A percentile compares a stretch with the other conserved stretches of the same genome.
These are phyloP conservation scores for Delitschia confertaspora DNA, from an alignment of 495 filamentous ascomycete genomes.

Conservation along the genomic window DNA sequence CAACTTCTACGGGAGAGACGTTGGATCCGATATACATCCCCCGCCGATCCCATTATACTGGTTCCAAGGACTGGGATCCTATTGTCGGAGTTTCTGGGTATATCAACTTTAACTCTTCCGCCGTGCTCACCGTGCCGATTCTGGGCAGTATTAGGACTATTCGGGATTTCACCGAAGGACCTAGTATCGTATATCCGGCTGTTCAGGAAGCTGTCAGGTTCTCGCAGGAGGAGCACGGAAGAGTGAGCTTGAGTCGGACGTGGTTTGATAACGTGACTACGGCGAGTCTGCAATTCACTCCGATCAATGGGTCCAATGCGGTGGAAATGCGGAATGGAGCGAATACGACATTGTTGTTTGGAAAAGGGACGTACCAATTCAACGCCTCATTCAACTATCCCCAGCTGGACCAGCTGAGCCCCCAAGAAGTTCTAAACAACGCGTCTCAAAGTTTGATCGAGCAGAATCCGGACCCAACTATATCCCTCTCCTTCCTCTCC, in stretches of 20 bases:
- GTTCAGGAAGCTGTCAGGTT: constrained; percentile 49
- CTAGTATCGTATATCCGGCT: constrained; percentile 41
- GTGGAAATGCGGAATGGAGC: constrained; percentile 29
- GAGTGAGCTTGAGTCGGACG: constrained; percentile 40
- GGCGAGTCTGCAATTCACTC: constrained; percentile 41
- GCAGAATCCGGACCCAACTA: constrained; percentile 39
- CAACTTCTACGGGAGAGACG: constrained; percentile 30
- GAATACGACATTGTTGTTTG: constrained; percentile 41
- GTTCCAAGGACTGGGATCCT: constrained; percentile 34
- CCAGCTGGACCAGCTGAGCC: constrained; percentile 46
- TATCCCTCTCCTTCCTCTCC: constrained; percentile 53
- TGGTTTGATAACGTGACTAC: constrained; percentile 58
- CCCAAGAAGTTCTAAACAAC: constrained; percentile 43
- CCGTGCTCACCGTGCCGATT: constrained; percentile 45
- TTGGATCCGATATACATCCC: constrained; percentile 36
- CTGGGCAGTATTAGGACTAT: constrained; percentile 54
- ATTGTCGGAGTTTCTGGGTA: constrained; percentile 44
- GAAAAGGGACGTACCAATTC: constrained; percentile 47
- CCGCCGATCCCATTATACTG: too few species aligned
- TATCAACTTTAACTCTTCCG: constrained; percentile 49
- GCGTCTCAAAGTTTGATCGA: constrained; percentile 40
- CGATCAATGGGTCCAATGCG: constrained; percentile 21
- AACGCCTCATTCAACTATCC: constrained; percentile 54
- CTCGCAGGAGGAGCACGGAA: constrained; percentile 33
- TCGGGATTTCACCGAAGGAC: constrained; percentile 53